phyloP scores from a whole-genome alignment of 441 rosid species.

The Macaranga tanarius region DNA sequence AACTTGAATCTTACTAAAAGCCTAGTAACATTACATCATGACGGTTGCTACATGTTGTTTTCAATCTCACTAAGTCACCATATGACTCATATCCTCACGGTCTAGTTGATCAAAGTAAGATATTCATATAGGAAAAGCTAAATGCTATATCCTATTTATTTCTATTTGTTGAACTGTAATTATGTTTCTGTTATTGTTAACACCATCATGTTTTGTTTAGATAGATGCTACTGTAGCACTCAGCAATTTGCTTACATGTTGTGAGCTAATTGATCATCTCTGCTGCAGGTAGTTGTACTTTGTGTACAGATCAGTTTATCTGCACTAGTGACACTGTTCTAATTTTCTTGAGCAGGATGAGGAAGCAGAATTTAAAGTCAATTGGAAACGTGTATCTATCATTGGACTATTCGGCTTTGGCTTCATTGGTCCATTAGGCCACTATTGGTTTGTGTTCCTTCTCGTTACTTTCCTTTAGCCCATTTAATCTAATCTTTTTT shows the following conservation, averaged over 20 bases:
- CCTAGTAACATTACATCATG: neutral
- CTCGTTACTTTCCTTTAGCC: conserved; percentile 16
- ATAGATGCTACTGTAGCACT: conserved; percentile 3
- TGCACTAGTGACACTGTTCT: conserved; percentile 19
- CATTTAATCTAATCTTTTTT: conserved; percentile 18
- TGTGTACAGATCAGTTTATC: conserved; percentile 6
- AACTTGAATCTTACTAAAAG: neutral
- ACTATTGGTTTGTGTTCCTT: conserved; percentile 71
- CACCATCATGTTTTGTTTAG: conserved; percentile 4
- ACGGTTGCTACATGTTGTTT: too few relatives aligned
- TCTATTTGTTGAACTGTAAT: neutral
- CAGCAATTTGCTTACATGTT: conserved; percentile 10
- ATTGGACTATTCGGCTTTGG: conserved; percentile 86
- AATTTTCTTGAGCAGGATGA: conserved; percentile 45
- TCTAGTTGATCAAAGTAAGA: neutral
- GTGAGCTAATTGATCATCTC: conserved; percentile 3
- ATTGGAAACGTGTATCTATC: conserved; percentile 84
- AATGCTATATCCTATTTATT: neutral
- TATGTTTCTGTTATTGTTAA: neutral
- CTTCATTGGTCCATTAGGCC: conserved; percentile 97
- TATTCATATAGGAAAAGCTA: neutral
- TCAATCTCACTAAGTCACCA: neutral
- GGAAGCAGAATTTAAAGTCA: conserved; percentile 55
- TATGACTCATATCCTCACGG: neutral
- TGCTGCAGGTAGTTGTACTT: conserved; percentile 11